These are phyloP conservation scores for Thalia dealbata DNA, from an alignment of 176 grass and related monocot genomes.

Conservation along the genomic window DNA sequence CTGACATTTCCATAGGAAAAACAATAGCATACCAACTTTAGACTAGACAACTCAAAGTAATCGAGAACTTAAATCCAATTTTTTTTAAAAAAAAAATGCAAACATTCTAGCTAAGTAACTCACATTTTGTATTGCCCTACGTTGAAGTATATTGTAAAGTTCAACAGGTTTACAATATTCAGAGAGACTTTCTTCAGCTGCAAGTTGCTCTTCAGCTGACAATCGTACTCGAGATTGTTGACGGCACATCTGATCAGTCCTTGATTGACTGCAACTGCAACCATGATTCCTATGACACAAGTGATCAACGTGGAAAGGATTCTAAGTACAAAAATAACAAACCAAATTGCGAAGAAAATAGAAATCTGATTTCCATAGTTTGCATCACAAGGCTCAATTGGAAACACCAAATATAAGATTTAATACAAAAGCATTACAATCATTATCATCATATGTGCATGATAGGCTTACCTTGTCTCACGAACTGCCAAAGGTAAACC, in stretches of 20 bases:
- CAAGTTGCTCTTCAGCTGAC: conserved; percentile 56
- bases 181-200: conserved; percentile 50
- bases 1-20: neutral
- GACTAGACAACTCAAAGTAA: neutral
- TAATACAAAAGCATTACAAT: neutral
- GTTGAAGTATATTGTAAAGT: conserved; percentile 53
- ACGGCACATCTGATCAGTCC: conserved; percentile 48
- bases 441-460: conserved; percentile 7
- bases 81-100: neutral
- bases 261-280: conserved; percentile 35
- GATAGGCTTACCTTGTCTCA: conserved; percentile 36
- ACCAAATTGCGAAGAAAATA: neutral
- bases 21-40: neutral
- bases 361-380: neutral
- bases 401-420: neutral
- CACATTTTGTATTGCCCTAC: conserved; percentile 47
- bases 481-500: conserved; percentile 41
- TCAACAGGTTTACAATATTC: conserved; percentile 54
- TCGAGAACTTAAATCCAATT: neutral
- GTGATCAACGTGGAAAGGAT: neutral
- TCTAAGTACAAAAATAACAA: neutral
- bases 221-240: conserved; percentile 41
- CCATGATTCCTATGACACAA: conserved; percentile 33
- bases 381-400: neutral
- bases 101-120: conserved; percentile 7